phyloP scores from a whole-genome alignment of 2,329 filamentous ascomycete genomes.

The Aulographum hederae region DNA sequence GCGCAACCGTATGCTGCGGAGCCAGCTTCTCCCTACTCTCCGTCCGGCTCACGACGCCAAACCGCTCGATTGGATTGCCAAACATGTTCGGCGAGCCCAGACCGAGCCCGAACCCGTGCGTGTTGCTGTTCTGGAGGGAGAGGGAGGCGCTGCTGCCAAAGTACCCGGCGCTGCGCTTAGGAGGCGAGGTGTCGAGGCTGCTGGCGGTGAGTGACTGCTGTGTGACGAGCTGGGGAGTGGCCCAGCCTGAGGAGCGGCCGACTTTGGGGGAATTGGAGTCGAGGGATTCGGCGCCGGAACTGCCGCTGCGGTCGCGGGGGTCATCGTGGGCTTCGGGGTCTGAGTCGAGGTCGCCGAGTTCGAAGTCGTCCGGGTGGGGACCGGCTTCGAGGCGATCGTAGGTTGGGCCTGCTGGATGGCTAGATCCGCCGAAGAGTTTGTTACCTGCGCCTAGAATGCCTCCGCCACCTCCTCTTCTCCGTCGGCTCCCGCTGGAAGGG shows the following conservation, averaged over 20 bases:
- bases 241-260: conserved; percentile 45
- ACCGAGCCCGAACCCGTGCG: conserved; percentile 4
- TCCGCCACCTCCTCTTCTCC: conserved; percentile 5
- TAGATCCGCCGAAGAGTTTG: conserved; percentile 46
- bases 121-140: neutral
- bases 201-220: neutral
- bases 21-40: conserved; percentile 70
- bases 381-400: conserved; percentile 82
- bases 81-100: conserved; percentile 14
- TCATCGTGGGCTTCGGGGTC: conserved; percentile 29
- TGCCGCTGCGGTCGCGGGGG: conserved; percentile 8
- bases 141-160: too few species aligned
- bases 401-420: conserved; percentile 20
- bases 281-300: conserved; percentile 3
- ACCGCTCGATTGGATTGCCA: conserved; percentile 35
- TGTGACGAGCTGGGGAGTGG: conserved; percentile 39
- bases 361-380: conserved; percentile 49
- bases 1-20: too few species aligned
- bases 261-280: conserved; percentile 26
- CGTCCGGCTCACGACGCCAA: conserved; percentile 60
- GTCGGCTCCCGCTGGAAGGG: conserved; percentile 7
- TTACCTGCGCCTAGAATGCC: conserved; percentile 9
- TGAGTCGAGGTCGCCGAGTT: conserved; percentile 50
- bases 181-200: neutral
- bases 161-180: too few species aligned